Base-by-base conservation (phyloP, 495 filamentous ascomycete species). In the Aspergillus taichungensis region DNA sequence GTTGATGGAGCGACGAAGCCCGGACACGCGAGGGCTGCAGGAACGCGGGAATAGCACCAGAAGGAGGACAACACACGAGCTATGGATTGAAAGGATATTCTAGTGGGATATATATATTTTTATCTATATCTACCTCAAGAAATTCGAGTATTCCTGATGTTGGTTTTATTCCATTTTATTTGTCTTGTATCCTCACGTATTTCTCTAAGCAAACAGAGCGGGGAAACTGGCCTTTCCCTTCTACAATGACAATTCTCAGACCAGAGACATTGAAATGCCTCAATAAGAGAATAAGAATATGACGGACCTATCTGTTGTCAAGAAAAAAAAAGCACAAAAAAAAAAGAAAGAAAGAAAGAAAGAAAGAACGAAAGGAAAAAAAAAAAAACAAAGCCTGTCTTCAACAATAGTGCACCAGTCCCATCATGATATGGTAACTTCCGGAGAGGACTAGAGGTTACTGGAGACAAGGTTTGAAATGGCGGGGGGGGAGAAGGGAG, bases 1-100 rank as follows among this genome's bases (percentile, higher is more conserved):
- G 59, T 62, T 61, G 58, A 56, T 61, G 50, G 55, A 56, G 53
- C 59, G 59, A 56, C 46, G 46, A 58, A 61, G 54, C 57, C 54
- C 54, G 52, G 54, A 56, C 51, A 56, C 55, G 55, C 52, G 50
- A 59, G 51, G 49, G 55, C 59, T 62, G 59, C 59, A 62, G 59
- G 59, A 62, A 62, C 59, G 49, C 59, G 55, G 59, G 52, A 56
- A 56, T 54, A 51, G 56, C 56, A 54, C 53, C 53, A 44, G 52
- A 39, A 54, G 49, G 38, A 53, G 51, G 50, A 44, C 28, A 52
- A 56, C 40, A 55, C 53, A 56, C 46, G 37, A 51, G 45, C 43
- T 42, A 24, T 24, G 18, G 18, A 24, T 24, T 24, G 1, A 1
- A 24, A 24, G 18, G 18, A 24, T 24, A 2, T 4, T 4, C 2